A percentile compares a stretch with the other conserved stretches of the same genome.
These are phyloP conservation scores for Pythium periplocum DNA, from an alignment of 352 stramenopile species.

Conservation along the genomic window DNA sequence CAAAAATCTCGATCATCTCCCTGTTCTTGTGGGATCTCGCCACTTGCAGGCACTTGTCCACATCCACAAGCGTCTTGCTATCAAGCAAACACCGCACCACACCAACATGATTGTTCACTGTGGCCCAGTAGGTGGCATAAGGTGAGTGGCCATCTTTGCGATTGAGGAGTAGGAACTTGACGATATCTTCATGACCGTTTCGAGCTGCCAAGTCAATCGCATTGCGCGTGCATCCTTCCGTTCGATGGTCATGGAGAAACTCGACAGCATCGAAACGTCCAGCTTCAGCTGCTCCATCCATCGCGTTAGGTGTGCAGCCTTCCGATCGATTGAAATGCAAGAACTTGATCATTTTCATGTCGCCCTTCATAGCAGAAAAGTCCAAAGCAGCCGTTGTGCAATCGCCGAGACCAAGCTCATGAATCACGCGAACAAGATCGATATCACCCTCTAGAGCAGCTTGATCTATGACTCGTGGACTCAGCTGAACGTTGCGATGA, in stretches of 20 bases:
- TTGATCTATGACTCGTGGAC: too few relatives aligned
- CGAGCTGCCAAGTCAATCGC: background rate
- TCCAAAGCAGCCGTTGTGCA: background rate
- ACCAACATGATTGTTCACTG: too few relatives aligned
- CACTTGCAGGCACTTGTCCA: too few relatives aligned
- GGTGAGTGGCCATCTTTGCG: too few relatives aligned
- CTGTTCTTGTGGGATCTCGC: too few relatives aligned
- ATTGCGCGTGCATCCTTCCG: background rate
- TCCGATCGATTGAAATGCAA: constrained; percentile 2
- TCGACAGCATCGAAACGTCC: background rate
- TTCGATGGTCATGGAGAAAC: background rate
- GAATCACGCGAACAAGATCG: too few relatives aligned
- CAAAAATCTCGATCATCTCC: too few relatives aligned
- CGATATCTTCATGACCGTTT: background rate
- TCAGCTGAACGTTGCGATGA: too few relatives aligned
- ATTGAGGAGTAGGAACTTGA: constrained; percentile 1
- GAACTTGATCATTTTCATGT: background rate
- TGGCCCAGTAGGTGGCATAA: too few relatives aligned
- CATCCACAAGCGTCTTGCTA: too few relatives aligned
- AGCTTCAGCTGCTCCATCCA: background rate
- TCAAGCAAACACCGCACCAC: too few relatives aligned
- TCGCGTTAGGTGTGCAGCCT: background rate
- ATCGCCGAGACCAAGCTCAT: background rate
- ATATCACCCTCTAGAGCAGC: too few relatives aligned
- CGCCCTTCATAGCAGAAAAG: background rate